Base-by-base conservation (phyloP, 345 rosid species). In the Eucalyptus regnans region DNA sequence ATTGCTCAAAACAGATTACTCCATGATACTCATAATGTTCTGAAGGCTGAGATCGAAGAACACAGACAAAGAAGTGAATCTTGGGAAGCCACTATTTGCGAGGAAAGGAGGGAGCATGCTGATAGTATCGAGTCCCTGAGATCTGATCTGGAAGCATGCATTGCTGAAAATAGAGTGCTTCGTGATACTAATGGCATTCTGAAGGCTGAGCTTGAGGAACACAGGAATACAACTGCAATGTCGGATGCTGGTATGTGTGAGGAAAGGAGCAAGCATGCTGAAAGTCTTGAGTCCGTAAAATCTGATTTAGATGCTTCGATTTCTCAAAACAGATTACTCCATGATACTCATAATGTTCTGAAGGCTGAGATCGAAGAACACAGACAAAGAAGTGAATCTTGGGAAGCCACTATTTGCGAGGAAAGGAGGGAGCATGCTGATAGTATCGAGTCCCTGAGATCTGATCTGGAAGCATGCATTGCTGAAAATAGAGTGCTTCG, bases 231-330 rank as follows among this genome's bases (percentile, higher is more conserved):
- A 85, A 83, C 20, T 62, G 87, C 52, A 49, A 71, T 48, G 76
- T 6, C 44, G 87, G 94, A 90, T 84, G 89, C 86, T 89, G 88
- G 89, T 87, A 50, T 80, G 89, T 83, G 60, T 90, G 96, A 95
- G 48, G 84, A 76, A 41, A 76, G 84, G 48, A 76, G 84, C 11
- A 41, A 41, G 48, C 48, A 76, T 76, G 29, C 29, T 41, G 84
- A 41, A 76, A 41, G 51, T 37, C 89, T 89, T 3, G 84, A 88
- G 25, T 76, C 87, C 25, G 16, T 86, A 27, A 58, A 85, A 56
- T 49, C 86, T 79, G 91, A 90, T 86, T 87, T 90, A 60, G 86
- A 88, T 58, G 90, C 88, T 43, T 87, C 87, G 11, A 83, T 71
- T 86, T 81, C 87, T 31, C 87, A 90, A 88, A 88, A 90, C 79